A percentile compares a stretch with the other conserved stretches of the same genome.
Conservation (phyloP, 331 rosid genomes). For the Ulmus americana region DNA sequence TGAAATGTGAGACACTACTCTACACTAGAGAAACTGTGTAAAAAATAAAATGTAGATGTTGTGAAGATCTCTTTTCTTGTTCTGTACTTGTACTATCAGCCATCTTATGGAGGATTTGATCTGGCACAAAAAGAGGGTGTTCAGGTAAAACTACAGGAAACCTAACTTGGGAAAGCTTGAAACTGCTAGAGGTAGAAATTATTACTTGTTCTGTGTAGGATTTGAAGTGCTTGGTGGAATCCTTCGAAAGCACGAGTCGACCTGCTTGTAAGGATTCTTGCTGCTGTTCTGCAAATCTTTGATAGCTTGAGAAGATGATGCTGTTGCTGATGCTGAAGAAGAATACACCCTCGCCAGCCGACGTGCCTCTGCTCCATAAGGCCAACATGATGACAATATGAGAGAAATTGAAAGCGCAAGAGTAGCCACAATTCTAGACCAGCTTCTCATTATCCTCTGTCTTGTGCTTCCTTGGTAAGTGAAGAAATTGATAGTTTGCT, state of each 20-base stretch:
- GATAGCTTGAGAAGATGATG: slow-evolving; percentile 34
- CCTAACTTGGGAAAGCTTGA: slow-evolving; percentile 21
- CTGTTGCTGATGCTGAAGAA: slow-evolving; percentile 21
- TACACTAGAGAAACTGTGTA: slow-evolving; percentile 1
- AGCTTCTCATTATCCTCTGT: slow-evolving; percentile 37
- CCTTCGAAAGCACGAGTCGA: slow-evolving; percentile 41
- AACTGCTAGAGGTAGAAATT: slow-evolving; percentile 22
- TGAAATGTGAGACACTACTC: slow-evolving; percentile 11
- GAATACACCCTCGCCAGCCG: slow-evolving; percentile 20
- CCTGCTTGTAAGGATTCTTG: slow-evolving; percentile 39
- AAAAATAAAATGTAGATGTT: slow-evolving; percentile 12
- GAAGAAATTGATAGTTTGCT: slow-evolving; percentile 1
- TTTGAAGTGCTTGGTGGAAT: slow-evolving; percentile 63
- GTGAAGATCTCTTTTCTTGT: slow-evolving; percentile 5
- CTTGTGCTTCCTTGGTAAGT: slow-evolving; percentile 19
- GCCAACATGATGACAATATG: slow-evolving; percentile 27
- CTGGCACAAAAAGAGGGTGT: slow-evolving; percentile 38
- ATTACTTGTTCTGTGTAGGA: slow-evolving; percentile 68
- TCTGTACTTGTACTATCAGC: not conserved
- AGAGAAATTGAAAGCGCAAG: slow-evolving; percentile 42
- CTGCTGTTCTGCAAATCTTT: slow-evolving; percentile 27
- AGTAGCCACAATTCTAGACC: slow-evolving; percentile 48
- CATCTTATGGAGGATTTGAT: slow-evolving; percentile 39
- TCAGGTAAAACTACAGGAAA: slow-evolving; percentile 25
- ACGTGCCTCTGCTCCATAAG: slow-evolving; percentile 28